Conservation (phyloP, 441 rosid genomes). For the Croton laevigatus region DNA sequence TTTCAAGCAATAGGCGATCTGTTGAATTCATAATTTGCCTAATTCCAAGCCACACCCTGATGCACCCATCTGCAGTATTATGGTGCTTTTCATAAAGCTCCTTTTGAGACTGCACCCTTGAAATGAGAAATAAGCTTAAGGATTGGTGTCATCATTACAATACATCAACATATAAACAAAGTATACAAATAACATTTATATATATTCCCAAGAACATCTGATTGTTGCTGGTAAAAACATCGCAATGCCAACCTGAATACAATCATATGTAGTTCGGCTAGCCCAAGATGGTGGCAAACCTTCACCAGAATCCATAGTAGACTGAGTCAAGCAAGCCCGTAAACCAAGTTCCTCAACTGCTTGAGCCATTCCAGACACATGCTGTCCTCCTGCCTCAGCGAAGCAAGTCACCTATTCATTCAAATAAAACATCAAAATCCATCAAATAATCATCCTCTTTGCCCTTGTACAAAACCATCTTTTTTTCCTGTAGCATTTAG, state of each 20-base stretch:
- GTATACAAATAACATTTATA: neutral
- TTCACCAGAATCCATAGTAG: constrained; percentile 61
- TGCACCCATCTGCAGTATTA: constrained; percentile 60
- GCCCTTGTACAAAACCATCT: too few relatives aligned
- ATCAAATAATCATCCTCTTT: neutral
- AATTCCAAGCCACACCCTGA: constrained; percentile 68
- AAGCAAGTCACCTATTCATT: constrained; percentile 58
- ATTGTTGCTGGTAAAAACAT: neutral
- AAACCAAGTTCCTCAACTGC: constrained; percentile 64
- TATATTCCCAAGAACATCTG: neutral
- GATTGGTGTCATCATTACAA: neutral
- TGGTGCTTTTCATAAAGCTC: constrained; percentile 56
- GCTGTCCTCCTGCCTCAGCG: constrained; percentile 83
- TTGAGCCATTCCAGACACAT: constrained; percentile 61
- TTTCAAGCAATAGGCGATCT: constrained; percentile 52
- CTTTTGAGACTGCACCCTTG: constrained; percentile 54
- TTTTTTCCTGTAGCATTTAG: too few relatives aligned
- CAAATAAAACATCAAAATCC: constrained; percentile 4
- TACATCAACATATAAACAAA: neutral
- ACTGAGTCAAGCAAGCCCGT: constrained; percentile 63
- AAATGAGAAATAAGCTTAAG: constrained; percentile 17
- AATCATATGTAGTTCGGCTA: constrained; percentile 47
- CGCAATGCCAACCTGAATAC: constrained; percentile 47
- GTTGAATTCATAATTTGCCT: constrained; percentile 71
- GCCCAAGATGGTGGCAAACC: constrained; percentile 72